Evolutionary conservation across 352 stramenopile genomes (phyloP).

Genomic region (Thraustochytrium sp.): DNA sequence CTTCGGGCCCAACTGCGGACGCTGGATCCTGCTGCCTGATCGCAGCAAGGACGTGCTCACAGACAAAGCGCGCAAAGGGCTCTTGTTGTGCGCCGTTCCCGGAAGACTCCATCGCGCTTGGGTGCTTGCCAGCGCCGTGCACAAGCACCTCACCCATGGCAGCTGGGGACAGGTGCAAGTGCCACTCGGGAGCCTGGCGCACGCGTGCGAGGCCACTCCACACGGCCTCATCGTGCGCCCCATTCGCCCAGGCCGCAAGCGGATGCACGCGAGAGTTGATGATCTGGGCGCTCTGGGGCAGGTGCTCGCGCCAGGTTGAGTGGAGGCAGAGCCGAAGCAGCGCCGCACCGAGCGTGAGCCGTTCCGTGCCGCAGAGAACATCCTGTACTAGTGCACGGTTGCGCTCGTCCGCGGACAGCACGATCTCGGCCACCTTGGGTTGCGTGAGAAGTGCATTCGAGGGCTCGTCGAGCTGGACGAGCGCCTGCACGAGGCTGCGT

Average conservation of each 20-base stretch:
- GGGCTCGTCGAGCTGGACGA: constrained; percentile 9
- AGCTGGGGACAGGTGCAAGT: too few relatives aligned
- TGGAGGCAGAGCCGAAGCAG: constrained; percentile 6
- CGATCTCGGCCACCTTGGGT: constrained; percentile 8
- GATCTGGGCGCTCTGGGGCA: neutral
- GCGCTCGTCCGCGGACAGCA: neutral
- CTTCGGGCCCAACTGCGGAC: neutral
- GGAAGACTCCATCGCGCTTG: too few relatives aligned
- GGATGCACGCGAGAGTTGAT: neutral
- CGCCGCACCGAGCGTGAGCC: constrained; percentile 7
- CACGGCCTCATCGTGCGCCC: neutral
- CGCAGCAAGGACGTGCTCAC: too few relatives aligned
- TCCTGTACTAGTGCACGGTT: neutral
- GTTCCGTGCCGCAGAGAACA: neutral
- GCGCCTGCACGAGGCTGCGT: neutral
- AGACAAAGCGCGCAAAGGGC: too few relatives aligned
- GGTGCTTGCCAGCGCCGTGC: too few relatives aligned
- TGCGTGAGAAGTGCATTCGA: neutral
- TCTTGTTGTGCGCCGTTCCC: too few relatives aligned
- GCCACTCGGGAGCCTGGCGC: neutral
- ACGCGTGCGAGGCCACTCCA: neutral
- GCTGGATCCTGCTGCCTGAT: neutral
- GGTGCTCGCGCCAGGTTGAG: constrained; percentile 31
- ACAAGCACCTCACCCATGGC: too few relatives aligned
- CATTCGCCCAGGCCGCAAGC: neutral